Evolutionary conservation across 179 eudicot genomes (phyloP), one percentile per base, ranked within the genome.

Genomic region (Nepenthes alata): DNA sequence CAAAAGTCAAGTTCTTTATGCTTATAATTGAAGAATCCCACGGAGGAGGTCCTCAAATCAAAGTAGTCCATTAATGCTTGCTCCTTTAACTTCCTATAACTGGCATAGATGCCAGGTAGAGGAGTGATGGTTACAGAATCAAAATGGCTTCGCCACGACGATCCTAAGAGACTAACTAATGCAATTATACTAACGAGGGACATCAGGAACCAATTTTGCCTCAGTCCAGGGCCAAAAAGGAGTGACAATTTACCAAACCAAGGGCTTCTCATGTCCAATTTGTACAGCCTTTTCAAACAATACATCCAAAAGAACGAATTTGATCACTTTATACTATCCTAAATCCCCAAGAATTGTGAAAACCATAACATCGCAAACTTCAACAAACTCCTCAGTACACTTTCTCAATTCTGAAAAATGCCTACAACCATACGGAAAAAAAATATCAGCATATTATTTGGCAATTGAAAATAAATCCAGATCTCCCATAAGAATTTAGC

Each of bases 191-290:
- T 74, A 67, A 86, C 50, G 14, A 83, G 56, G 70, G 84, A 81
- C 69, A 89, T 75, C 34, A 89, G 70, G 57, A 89, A 68, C 83
- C 89, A 83, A 66, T 82, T 86, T 66, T 72, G 82, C 11, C 88
- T 83, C 54, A 71, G 75, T 67, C 83, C 77, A 16, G 75, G 81
- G 16, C 96, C 88, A 59, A 83, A 72, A 15, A 78, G 58, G 37
- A 75, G 15, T 3, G 74, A 73, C 57, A 83, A 58, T 81, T 81
- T 86, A 48, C 68, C 74, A 45, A 69, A 65, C 90, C 82, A 83
- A 69, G 77, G 70, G 65, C 93, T 83, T 93, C 95, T 93, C 98
- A 93, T 93, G 73, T 83, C 96, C 81, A 80, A 80, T 60, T 69
- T 37, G 52, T 62, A 67, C 75, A 63, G 64, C 50, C 63, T 61